Evolutionary conservation across 345 rosid species (phyloP).

Genomic region (Salix udensis): DNA sequence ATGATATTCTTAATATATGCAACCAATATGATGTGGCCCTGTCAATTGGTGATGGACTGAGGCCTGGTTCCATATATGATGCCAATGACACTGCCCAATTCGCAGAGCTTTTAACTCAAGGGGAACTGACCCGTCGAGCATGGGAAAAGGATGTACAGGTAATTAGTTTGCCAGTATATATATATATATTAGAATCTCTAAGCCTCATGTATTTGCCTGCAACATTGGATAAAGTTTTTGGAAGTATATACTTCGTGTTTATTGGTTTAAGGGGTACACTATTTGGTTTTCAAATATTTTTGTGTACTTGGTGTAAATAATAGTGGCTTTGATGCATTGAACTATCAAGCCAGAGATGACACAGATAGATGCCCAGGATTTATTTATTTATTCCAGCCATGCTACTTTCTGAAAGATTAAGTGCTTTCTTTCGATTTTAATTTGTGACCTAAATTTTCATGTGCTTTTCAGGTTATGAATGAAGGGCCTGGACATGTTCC

Average conservation of each 20-base stretch:
- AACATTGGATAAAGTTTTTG: neutral
- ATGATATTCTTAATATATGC: constrained; percentile 91
- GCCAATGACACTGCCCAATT: constrained; percentile 98
- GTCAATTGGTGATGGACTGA: constrained; percentile 92
- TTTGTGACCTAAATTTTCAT: neutral
- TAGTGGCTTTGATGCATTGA: neutral
- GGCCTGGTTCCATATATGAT: constrained; percentile 98
- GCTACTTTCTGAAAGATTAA: neutral
- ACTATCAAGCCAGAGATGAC: neutral
- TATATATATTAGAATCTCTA: neutral
- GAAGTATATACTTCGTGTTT: neutral
- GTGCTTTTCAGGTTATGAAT: constrained; percentile 74
- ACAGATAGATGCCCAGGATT: neutral
- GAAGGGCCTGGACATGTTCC: constrained; percentile 98
- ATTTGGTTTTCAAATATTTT: neutral
- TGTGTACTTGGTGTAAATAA: neutral
- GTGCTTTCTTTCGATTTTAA: neutral
- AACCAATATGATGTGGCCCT: constrained; percentile 94
- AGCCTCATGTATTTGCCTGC: neutral
- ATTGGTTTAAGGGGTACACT: neutral
- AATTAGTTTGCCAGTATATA: constrained; percentile 4
- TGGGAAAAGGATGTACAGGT: constrained; percentile 99
- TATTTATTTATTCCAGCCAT: neutral
- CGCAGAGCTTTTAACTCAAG: constrained; percentile 98
- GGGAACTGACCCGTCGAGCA: constrained; percentile 94